Evolutionary conservation across 2,329 filamentous ascomycete species (phyloP).

Genomic region (Trichoderma sp.): DNA sequence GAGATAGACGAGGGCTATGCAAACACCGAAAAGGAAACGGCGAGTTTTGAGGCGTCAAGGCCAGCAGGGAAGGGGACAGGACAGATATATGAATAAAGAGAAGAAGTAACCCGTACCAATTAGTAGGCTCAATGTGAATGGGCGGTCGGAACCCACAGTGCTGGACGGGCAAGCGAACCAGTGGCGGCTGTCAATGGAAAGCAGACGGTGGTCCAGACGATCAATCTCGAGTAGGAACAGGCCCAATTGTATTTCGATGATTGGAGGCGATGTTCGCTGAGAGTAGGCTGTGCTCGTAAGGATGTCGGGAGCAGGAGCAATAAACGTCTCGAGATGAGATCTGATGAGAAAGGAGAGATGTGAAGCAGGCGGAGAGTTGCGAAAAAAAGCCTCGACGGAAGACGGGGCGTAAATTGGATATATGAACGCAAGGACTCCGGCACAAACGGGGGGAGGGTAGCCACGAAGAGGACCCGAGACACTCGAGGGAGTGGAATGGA

Average conservation of each 20-base stretch:
- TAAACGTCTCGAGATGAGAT: background rate
- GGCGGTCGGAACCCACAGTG: slow-evolving; percentile 5
- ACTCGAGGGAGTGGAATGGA: slow-evolving; percentile 10
- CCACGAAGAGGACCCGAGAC: slow-evolving; percentile 2
- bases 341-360: slow-evolving; percentile 2
- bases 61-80: slow-evolving; percentile 4
- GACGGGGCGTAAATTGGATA: slow-evolving; percentile 19
- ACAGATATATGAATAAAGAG: slow-evolving; percentile 15
- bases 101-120: slow-evolving; percentile 15
- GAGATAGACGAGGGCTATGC: slow-evolving; percentile 15
- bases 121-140: background rate
- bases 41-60: background rate
- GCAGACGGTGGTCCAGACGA: background rate
- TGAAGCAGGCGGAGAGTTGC: background rate
- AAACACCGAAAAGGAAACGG: slow-evolving; percentile 18
- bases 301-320: background rate
- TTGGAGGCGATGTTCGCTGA: background rate
- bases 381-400: slow-evolving; percentile 1
- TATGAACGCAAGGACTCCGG: slow-evolving; percentile 16
- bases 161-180: slow-evolving; percentile 6
- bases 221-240: background rate
- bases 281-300: background rate
- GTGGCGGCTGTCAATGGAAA: background rate
- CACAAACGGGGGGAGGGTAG: slow-evolving; percentile 11
- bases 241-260: background rate